Evolutionary conservation across 2,329 filamentous ascomycete genomes (phyloP).

Genomic region (Xylaria sp.): DNA sequence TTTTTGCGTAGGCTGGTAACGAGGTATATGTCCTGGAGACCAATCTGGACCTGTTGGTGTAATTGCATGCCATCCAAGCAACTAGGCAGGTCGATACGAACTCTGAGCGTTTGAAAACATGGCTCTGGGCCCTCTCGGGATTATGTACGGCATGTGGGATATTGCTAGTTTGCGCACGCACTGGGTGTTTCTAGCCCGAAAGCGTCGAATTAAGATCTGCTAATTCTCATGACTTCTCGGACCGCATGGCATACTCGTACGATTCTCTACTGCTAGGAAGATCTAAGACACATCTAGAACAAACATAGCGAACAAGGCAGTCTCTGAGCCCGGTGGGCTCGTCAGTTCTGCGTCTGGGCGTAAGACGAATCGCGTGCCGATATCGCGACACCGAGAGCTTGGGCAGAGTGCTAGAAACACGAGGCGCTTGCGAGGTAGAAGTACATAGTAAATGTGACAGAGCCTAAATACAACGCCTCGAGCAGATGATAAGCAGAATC

Average conservation of each 20-base stretch:
- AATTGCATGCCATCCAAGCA: conserved; percentile 11
- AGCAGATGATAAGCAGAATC: not conserved
- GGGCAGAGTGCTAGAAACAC: not conserved
- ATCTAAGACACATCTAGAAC: conserved; percentile 7
- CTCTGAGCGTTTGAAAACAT: conserved; percentile 27
- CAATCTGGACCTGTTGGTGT: conserved; percentile 12
- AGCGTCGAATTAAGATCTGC: not conserved
- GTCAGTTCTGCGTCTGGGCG: not conserved
- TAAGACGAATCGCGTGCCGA: conserved; percentile 17
- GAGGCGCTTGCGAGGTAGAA: not conserved
- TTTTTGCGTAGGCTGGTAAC: conserved; percentile 13
- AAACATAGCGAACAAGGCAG: not conserved
- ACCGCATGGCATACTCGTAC: conserved; percentile 25
- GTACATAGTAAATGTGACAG: not conserved
- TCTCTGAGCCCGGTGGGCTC: conserved; percentile 3
- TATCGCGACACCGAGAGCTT: conserved; percentile 23
- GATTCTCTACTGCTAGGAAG: conserved; percentile 6
- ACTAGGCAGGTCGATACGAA: conserved; percentile 24
- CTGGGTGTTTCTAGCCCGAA: conserved; percentile 5
- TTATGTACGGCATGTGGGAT: conserved; percentile 18
- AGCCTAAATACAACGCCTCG: not conserved
- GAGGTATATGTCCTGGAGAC: conserved; percentile 8
- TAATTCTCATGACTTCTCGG: not conserved
- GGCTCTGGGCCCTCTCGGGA: conserved; percentile 30
- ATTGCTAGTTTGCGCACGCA: conserved; percentile 19